phyloP scores from a whole-genome alignment of 768 basidiomycete species.

The Kwoniella heveanensis region DNA sequence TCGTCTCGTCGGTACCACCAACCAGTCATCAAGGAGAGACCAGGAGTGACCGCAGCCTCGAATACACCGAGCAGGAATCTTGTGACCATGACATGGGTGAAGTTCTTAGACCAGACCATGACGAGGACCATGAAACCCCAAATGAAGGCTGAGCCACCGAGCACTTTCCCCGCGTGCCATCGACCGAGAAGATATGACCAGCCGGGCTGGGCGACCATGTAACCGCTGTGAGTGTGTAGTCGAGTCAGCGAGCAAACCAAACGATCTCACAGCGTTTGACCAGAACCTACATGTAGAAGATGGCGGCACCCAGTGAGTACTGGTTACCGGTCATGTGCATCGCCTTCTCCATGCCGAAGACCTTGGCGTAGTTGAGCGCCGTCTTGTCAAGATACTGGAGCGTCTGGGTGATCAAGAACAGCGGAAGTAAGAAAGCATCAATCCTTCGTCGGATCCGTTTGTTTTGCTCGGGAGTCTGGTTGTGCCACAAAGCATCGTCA shows the following conservation, averaged over 20 bases:
- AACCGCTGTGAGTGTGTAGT: conserved; percentile 37
- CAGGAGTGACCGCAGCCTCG: conserved; percentile 55
- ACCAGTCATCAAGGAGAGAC: conserved; percentile 55
- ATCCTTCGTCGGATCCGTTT: conserved; percentile 45
- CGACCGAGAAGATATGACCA: conserved; percentile 52
- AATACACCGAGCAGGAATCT: conserved; percentile 56
- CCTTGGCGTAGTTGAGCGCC: conserved; percentile 53
- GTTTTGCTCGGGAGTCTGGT: conserved; percentile 50
- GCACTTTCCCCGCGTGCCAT: conserved; percentile 52
- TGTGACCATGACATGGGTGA: conserved; percentile 50
- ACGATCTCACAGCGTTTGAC: background rate
- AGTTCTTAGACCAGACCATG: conserved; percentile 51
- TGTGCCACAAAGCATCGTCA: background rate
- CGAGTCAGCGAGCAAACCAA: background rate
- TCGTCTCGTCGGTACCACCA: conserved; percentile 53
- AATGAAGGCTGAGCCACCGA: conserved; percentile 52
- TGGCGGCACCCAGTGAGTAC: conserved; percentile 40
- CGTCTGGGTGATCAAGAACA: conserved; percentile 54
- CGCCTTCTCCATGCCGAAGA: conserved; percentile 54
- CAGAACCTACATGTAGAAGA: conserved; percentile 35
- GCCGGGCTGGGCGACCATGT: conserved; percentile 49
- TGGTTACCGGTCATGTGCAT: conserved; percentile 49
- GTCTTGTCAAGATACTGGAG: conserved; percentile 51
- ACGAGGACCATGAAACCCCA: conserved; percentile 54
- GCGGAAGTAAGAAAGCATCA: conserved; percentile 53